Evolutionary conservation across 108 stramenopile genomes (phyloP).

Genomic region (Skeletonema grethae): DNA sequence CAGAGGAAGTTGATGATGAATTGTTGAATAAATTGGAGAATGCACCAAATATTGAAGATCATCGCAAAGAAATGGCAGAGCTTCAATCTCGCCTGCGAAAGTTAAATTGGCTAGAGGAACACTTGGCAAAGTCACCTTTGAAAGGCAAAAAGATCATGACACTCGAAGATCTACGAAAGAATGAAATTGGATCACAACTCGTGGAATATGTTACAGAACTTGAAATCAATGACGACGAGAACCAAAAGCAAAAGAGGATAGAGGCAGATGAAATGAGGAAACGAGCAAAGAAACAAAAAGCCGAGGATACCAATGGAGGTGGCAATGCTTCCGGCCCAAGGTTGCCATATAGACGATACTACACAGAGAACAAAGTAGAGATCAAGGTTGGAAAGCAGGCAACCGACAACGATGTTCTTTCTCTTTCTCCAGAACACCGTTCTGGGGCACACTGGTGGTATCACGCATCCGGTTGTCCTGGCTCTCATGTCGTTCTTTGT

Average conservation of each 20-base stretch:
- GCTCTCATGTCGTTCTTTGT: conserved; percentile 87
- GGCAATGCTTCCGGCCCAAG: conserved; percentile 31
- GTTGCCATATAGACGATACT: conserved; percentile 79
- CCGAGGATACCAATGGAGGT: conserved; percentile 17
- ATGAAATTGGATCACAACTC: conserved; percentile 52
- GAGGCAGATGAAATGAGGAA: conserved; percentile 48
- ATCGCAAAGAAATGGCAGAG: conserved; percentile 60
- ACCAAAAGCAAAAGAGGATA: conserved; percentile 56
- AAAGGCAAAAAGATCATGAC: conserved; percentile 34
- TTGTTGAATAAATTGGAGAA: conserved; percentile 66
- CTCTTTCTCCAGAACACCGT: conserved; percentile 72
- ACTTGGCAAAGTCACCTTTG: conserved; percentile 25
- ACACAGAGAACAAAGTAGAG: conserved; percentile 63
- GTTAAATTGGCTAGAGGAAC: conserved; percentile 71
- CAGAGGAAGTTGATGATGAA: conserved; percentile 40
- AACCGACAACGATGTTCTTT: conserved; percentile 86
- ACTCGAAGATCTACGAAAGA: conserved; percentile 17
- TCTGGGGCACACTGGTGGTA: conserved; percentile 90
- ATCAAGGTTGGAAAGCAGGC: conserved; percentile 88
- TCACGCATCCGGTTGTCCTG: conserved; percentile 89
- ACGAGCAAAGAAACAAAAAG: conserved; percentile 28
- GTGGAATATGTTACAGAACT: conserved; percentile 59
- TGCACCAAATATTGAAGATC: conserved; percentile 64
- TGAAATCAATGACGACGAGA: conserved; percentile 62
- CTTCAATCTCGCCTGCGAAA: conserved; percentile 55